These are phyloP conservation scores for Trametes maxima DNA, from an alignment of 768 basidiomycete genomes.

Conservation along the genomic window DNA sequence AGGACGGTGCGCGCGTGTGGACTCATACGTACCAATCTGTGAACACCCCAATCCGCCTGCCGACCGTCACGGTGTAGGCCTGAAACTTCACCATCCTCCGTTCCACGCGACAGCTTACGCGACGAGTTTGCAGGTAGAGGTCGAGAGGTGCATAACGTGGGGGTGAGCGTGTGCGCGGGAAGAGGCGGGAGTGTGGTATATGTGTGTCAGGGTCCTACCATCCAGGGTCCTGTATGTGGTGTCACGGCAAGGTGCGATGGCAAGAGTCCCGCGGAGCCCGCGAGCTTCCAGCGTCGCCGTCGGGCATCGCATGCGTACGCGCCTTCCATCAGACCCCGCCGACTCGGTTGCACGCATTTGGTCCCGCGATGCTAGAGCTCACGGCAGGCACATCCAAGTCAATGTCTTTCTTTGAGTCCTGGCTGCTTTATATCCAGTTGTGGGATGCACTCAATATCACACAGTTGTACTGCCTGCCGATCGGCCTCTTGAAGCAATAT, in stretches of 20 bases:
- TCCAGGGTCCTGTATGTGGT: too few relatives aligned
- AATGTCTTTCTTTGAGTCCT: too few relatives aligned
- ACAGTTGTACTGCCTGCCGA: too few relatives aligned
- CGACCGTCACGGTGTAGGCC: conserved; percentile 29
- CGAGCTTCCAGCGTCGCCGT: not conserved
- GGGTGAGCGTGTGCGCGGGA: not conserved
- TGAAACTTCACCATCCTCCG: conserved; percentile 11
- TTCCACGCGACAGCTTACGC: not conserved
- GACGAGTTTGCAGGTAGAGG: not conserved
- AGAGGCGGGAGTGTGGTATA: not conserved
- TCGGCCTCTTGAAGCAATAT: too few relatives aligned
- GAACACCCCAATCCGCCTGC: conserved; percentile 29
- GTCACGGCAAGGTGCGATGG: not conserved
- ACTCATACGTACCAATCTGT: conserved; percentile 25
- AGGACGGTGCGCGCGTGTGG: not conserved
- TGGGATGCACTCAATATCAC: too few relatives aligned
- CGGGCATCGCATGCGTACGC: not conserved
- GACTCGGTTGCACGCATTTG: not conserved
- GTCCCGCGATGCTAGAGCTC: conserved; percentile 4
- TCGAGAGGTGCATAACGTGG: not conserved
- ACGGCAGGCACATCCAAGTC: too few relatives aligned
- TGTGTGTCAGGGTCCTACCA: not conserved
- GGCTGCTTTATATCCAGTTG: too few relatives aligned
- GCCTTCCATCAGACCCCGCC: not conserved
- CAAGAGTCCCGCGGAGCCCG: conserved; percentile 3